Base-by-base conservation (phyloP, 2,329 filamentous ascomycete species). In the Hyphodiscus sp. region DNA sequence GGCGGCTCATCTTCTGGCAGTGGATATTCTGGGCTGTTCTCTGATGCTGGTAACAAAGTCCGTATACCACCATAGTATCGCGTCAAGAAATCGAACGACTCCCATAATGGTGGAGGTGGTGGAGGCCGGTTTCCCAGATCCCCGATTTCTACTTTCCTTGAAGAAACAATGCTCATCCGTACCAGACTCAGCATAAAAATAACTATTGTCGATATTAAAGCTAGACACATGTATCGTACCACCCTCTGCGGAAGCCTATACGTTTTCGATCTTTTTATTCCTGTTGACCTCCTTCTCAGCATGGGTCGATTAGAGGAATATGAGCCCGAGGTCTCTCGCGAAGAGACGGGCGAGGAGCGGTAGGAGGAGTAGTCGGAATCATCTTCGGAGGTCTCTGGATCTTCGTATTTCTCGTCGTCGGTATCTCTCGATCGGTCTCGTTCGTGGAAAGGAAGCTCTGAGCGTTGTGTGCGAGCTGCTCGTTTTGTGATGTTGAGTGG, bases 11-110 rank as follows among this genome's bases (percentile, higher is more conserved):
- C 82, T 47, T 79, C 77, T 1, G 78, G 71, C 8, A 78, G 76
- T 1, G 94, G 92, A 66, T 95, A 97, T 66, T 97, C 89, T 0
- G 91, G 86, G 10, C 78, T 74, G 60, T 91, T 92, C 47, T 88
- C 75, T 15, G 76, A 69, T 23, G 83, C 73, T 0, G 82, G 71
- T 0, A 88, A 81, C 57, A 99, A 67, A 0, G 80, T 86, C 59
- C 85, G 79, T 55, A 99, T 78, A 0, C 94, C 94, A 15, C 91
- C 92, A 68, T 96, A 94, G 68, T 96, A 99, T 58, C 91, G 80
- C 56, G 85, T 86, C 57, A 99, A 70, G 65, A 96, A 95, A 0
- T 84, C 82, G 67, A 95, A 97, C 10, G 79, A 81, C 68, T 95
- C 89, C 91, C 91, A 97, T n/a, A 60, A 56, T 5, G 80, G 71